phyloP scores from a whole-genome alignment of 495 filamentous ascomycete species.

The Oidiodendron maius region DNA sequence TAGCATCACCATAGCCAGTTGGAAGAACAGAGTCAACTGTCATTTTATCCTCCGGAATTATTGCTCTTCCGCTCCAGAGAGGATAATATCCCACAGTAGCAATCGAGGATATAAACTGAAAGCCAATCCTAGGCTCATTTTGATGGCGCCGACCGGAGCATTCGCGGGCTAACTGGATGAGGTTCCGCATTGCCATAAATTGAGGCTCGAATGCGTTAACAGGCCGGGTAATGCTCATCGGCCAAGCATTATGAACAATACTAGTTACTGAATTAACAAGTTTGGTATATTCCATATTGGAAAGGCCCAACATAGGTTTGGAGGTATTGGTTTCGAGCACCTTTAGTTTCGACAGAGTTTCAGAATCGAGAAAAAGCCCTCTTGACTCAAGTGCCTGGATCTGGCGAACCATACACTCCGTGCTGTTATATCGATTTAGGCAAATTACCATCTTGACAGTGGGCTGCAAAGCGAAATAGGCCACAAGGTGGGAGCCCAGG shows the following conservation, averaged over 20 bases:
- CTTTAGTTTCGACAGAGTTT: slow-evolving; percentile 29
- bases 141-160: slow-evolving; percentile 20
- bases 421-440: slow-evolving; percentile 36
- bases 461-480: slow-evolving; percentile 25
- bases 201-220: slow-evolving; percentile 42
- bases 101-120: slow-evolving; percentile 54
- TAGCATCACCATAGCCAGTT: slow-evolving; percentile 46
- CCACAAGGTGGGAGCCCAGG: slow-evolving; percentile 42
- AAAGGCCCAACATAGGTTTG: slow-evolving; percentile 39
- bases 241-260: slow-evolving; percentile 55
- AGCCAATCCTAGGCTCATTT: slow-evolving; percentile 25
- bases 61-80: slow-evolving; percentile 16
- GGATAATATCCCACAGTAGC: slow-evolving; percentile 40
- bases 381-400: slow-evolving; percentile 29
- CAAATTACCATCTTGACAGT: slow-evolving; percentile 36
- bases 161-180: slow-evolving; percentile 38
- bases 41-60: slow-evolving; percentile 31
- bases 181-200: slow-evolving; percentile 39
- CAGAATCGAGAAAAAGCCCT: slow-evolving; percentile 26
- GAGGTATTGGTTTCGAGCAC: slow-evolving; percentile 43
- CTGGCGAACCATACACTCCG: slow-evolving; percentile 29
- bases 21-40: slow-evolving; percentile 31
- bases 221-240: slow-evolving; percentile 41
- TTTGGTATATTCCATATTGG: slow-evolving; percentile 27
- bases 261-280: slow-evolving; percentile 42